Percentiles rank a stretch among this genome's conserved stretches.
These are phyloP conservation scores for Penicillium mononematosum DNA, from an alignment of 495 filamentous ascomycete genomes.

Conservation along the genomic window DNA sequence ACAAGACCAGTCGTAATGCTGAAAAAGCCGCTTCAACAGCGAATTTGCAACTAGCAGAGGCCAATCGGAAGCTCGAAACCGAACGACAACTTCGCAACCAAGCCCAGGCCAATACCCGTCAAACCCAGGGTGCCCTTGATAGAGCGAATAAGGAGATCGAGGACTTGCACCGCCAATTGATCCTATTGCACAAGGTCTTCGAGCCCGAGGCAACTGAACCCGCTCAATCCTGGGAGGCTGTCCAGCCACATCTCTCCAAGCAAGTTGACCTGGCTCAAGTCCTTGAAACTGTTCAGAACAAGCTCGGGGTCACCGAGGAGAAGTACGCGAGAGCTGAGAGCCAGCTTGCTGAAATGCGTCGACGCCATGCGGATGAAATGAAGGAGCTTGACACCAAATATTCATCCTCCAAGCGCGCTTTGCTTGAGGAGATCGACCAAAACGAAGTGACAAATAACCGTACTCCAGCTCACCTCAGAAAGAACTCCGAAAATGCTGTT, in stretches of 20 bases:
- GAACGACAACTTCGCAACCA: conserved; percentile 84
- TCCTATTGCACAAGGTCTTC: conserved; percentile 80
- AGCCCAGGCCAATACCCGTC: conserved; percentile 80
- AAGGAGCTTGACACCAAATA: conserved; percentile 70
- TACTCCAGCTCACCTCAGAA: conserved; percentile 73
- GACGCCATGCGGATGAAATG: conserved; percentile 68
- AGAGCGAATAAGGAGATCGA: conserved; percentile 72
- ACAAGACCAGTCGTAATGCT: conserved; percentile 85
- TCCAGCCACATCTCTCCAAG: conserved; percentile 55
- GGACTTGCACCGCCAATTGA: conserved; percentile 74
- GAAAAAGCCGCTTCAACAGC: conserved; percentile 85
- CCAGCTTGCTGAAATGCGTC: conserved; percentile 76
- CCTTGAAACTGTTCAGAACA: conserved; percentile 83
- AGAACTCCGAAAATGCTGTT: conserved; percentile 62
- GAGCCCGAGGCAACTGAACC: conserved; percentile 69
- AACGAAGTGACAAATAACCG: conserved; percentile 75
- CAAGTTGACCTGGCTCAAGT: conserved; percentile 84
- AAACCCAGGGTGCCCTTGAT: conserved; percentile 75
- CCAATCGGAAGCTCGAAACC: conserved; percentile 84
- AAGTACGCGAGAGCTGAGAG: conserved; percentile 79
- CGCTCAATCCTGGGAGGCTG: conserved; percentile 59
- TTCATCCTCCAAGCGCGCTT: conserved; percentile 65
- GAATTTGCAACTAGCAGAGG: conserved; percentile 81
- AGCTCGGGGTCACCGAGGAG: conserved; percentile 80
- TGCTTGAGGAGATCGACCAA: conserved; percentile 83